Base-by-base conservation (phyloP, 768 basidiomycete genomes). In the Naganishia vaughanmartiniae region DNA sequence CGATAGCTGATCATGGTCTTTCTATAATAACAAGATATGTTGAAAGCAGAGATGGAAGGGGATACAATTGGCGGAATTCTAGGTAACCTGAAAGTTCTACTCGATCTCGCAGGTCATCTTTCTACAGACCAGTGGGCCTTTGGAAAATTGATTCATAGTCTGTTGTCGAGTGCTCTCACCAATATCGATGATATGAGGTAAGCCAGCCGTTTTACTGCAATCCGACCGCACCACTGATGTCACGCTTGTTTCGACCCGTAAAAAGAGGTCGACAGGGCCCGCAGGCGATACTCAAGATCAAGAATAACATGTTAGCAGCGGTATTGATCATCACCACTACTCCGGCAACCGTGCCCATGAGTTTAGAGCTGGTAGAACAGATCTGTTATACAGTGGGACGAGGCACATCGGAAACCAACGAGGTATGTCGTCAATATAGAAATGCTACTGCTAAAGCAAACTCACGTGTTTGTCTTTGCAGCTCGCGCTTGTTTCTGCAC, bases 171-270 rank as follows among this genome's bases (percentile, higher is more conserved):
- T 0, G 93, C 91, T 76, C 82, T 97, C 39, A 83, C 89, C 57
- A 90, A 95, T 76, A 85, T 97, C 28, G 94, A 97, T 76, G 90
- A 89, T 72, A 93, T 96, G 89, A 87, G 93, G 93, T 93, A 63
- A 71, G 88, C 81, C 19, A n/a, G 34, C 54, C 60, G 31, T n/a
- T 70, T 36, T 46, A 12, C 26, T 73, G 10, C 26, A 19, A 17
- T 45, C 30, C 7, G 28, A 26, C 21, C 3, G 39, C 24, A 17
- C 39, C 2, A 19, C 31, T 34, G 21, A 45, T 19, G 48, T n/a
- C 15, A 15, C 14, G 33, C 56, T 36, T 74, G 77, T 24, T 58
- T 48, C 33, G 67, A 15, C 14, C 42, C 42, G 72, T n/a, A 4
- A 14, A 21, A 73, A 95, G 94, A 46, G 90, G 91, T 12, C 89